Base-by-base conservation (phyloP, 345 rosid species). In the Raphanus raphanistrum region DNA sequence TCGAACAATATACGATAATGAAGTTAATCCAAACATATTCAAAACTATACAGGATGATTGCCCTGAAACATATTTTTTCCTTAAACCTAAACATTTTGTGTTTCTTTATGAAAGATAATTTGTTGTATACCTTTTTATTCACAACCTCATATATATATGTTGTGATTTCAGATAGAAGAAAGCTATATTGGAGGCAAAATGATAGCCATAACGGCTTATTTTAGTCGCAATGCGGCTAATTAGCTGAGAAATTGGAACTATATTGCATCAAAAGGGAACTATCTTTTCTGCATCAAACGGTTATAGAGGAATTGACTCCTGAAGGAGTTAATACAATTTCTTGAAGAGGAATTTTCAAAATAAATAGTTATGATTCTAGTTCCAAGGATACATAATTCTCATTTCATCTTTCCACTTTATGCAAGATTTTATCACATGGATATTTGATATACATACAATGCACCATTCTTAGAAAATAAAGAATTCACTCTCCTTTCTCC, bases 141-240 rank as follows among this genome's bases (percentile, higher is more conserved):
- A 77, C 67, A 41, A 13, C 13, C 7, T 28, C 11, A 11, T 43
- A 5, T 43, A 5, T 58, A 12, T 11, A 12, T 45, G 63, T 4
- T 76, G 9, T 66, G 45, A 5, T 66, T 72, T 57, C 78, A 78
- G 78, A 61, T 78, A 26, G 77, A 78, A 78, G 77, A 78, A 28
- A 78, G 33, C 31, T 72, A 7, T 45, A 68, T 78, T 72, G 73
- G 73, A 67, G 74, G 65, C 12, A 33, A 58, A 72, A 15, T 59
- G 4, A 79, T 41, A 68, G 82, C 63, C 17, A 48, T 79, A 45
- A 79, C 78, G 13, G 82, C 78, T 26, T 79, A 79, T 50, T 79
- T 78, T 45, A 71, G 52, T 4, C 52, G 52, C 52, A 45, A 45
- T 45, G 15, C 15, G 52, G 52, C 9, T 45, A n/a, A n/a, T n/a